Conservation (phyloP, 768 basidiomycete species). For the Russula virescens region DNA sequence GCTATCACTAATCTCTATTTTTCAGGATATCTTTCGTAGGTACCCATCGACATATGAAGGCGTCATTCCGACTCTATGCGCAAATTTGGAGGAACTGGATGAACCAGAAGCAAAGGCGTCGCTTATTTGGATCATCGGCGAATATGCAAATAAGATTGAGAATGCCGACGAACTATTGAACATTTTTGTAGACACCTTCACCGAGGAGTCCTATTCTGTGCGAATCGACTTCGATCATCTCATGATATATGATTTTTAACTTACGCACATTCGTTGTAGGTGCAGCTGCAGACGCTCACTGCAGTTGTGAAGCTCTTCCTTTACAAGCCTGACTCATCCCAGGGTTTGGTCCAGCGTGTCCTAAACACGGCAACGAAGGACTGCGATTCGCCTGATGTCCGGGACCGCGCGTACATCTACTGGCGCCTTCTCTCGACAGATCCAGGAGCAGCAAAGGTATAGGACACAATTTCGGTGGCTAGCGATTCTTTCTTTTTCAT, state of each 20-base stretch:
- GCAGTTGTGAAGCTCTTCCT: conserved; percentile 96
- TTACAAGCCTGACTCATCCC: conserved; percentile 89
- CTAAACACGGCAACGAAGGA: conserved; percentile 94
- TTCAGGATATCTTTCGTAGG: conserved; percentile 94
- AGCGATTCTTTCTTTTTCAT: neutral
- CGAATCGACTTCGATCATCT: conserved; percentile 25
- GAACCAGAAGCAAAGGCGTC: conserved; percentile 98
- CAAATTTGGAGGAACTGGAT: conserved; percentile 92
- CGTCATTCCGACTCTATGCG: conserved; percentile 90
- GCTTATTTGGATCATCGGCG: conserved; percentile 98
- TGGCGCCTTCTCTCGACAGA: conserved; percentile 95
- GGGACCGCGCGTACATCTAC: conserved; percentile 96
- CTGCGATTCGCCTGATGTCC: conserved; percentile 93
- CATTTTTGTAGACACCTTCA: conserved; percentile 88
- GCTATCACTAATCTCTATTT: neutral
- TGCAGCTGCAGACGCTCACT: conserved; percentile 77
- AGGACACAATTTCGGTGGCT: neutral
- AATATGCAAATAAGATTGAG: conserved; percentile 89
- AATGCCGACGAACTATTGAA: conserved; percentile 91
- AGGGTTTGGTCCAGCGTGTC: conserved; percentile 87
- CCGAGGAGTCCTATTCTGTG: conserved; percentile 89
- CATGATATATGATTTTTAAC: neutral
- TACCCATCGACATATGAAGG: conserved; percentile 97
- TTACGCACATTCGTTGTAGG: conserved; percentile 25
- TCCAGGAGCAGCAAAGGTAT: conserved; percentile 89